A percentile compares a stretch with the other conserved stretches of the same genome.
Conservation (phyloP, 1,284 basidiomycete species). For the Pholiota adiposa region DNA sequence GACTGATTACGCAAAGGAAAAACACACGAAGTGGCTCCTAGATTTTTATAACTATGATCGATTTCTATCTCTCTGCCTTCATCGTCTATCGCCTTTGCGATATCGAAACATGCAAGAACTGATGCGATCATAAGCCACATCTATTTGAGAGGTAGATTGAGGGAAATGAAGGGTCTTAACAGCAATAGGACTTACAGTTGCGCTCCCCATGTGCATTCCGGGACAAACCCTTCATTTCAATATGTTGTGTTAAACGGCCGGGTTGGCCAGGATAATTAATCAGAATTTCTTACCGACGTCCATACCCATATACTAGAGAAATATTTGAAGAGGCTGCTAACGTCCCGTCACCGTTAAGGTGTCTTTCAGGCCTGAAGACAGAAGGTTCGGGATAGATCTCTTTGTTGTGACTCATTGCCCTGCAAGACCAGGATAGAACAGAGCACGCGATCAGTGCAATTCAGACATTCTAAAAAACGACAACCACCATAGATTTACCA, state of each 20-base stretch:
- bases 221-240: slow-evolving; percentile 27
- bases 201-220: slow-evolving; percentile 30
- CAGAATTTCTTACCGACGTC: slow-evolving; percentile 29
- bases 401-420: slow-evolving; percentile 39
- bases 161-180: neutral
- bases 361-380: slow-evolving; percentile 38
- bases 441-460: neutral
- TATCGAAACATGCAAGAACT: slow-evolving; percentile 39
- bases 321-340: slow-evolving; percentile 23
- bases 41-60: slow-evolving; percentile 22
- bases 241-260: neutral
- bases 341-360: slow-evolving; percentile 27
- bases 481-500: slow-evolving; percentile 24
- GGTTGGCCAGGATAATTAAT: neutral
- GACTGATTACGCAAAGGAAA: neutral
- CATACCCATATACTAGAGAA: slow-evolving; percentile 35
- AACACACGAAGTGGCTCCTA: slow-evolving; percentile 20
- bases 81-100: slow-evolving; percentile 36
- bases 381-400: slow-evolving; percentile 32
- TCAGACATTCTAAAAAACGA: neutral
- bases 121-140: slow-evolving; percentile 44
- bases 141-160: slow-evolving; percentile 9
- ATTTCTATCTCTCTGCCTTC: slow-evolving; percentile 31
- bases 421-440: neutral
- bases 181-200: slow-evolving; percentile 20